Evolutionary conservation across 805 yeast species (phyloP).

Genomic region (Pichia exigua): DNA sequence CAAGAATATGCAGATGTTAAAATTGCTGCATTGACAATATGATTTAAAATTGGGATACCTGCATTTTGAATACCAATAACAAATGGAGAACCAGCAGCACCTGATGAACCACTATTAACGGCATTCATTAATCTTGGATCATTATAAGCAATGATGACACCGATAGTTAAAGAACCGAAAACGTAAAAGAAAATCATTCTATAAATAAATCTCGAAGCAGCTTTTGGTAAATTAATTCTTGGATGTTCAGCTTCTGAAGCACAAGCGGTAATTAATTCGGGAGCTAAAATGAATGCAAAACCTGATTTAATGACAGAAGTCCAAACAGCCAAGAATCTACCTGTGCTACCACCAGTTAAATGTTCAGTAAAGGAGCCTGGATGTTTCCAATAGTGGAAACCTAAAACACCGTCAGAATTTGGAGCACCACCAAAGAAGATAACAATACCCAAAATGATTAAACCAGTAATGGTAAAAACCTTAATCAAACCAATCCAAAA

Average conservation of each 20-base stretch:
- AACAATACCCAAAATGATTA: constrained; percentile 45
- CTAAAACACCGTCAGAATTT: constrained; percentile 40
- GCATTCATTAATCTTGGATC: constrained; percentile 41
- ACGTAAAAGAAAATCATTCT: constrained; percentile 57
- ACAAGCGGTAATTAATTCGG: constrained; percentile 49
- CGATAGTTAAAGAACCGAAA: constrained; percentile 47
- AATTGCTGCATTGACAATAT: constrained; percentile 54
- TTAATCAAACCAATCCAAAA: constrained; percentile 63
- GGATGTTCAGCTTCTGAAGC: constrained; percentile 56
- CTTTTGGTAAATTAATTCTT: constrained; percentile 53
- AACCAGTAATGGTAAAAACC: constrained; percentile 55
- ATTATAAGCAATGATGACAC: constrained; percentile 50
- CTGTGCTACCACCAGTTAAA: constrained; percentile 45
- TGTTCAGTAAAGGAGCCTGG: constrained; percentile 43
- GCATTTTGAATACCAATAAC: constrained; percentile 58
- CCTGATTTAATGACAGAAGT: constrained; percentile 55
- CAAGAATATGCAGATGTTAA: constrained; percentile 51
- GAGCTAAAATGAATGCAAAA: constrained; percentile 56
- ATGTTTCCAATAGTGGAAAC: constrained; percentile 59
- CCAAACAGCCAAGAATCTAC: constrained; percentile 57
- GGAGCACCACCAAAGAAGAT: constrained; percentile 64
- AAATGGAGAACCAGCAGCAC: constrained; percentile 60
- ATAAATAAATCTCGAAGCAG: constrained; percentile 51
- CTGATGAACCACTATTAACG: constrained; percentile 35
- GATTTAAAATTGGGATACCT: constrained; percentile 50